These are phyloP conservation scores for Myriosclerotinia duriaeana DNA, from an alignment of 2,329 filamentous ascomycete genomes.

Conservation along the genomic window DNA sequence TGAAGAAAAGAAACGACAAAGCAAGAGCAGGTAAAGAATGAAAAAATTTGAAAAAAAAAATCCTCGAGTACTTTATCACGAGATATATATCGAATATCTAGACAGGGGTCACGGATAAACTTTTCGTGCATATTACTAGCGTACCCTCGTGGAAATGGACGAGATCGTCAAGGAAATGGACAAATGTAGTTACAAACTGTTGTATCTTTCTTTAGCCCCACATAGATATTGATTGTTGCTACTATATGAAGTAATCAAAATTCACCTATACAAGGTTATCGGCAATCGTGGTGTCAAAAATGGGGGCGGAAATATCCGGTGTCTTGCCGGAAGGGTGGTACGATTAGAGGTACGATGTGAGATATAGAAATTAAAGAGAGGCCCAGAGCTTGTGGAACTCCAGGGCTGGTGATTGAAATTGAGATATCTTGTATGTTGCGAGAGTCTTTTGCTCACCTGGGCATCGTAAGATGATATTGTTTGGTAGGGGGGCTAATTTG, in stretches of 20 bases:
- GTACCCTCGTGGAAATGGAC: not conserved
- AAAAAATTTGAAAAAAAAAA: not conserved
- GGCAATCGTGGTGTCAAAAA: not conserved
- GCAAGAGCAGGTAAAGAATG: not conserved
- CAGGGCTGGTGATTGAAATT: not conserved
- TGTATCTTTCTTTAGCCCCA: not conserved
- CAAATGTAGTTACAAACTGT: not conserved
- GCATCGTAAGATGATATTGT: no score
- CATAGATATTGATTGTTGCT: constrained; percentile 1
- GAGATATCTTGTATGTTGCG: not conserved
- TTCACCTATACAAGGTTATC: no score
- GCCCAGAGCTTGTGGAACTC: not conserved
- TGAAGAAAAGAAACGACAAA: not conserved
- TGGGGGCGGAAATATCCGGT: not conserved
- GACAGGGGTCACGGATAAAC: not conserved
- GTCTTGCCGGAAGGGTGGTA: not conserved
- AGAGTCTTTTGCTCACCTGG: not conserved
- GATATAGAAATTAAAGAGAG: not conserved
- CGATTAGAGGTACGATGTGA: not conserved
- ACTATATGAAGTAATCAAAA: constrained; percentile 11
- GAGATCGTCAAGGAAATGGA: not conserved
- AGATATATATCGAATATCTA: not conserved
- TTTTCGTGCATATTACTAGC: not conserved
- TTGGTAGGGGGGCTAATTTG: no score
- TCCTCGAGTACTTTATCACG: not conserved